phyloP scores from a whole-genome alignment of 2,329 filamentous ascomycete species.

The Ophiostoma tasmaniense region DNA sequence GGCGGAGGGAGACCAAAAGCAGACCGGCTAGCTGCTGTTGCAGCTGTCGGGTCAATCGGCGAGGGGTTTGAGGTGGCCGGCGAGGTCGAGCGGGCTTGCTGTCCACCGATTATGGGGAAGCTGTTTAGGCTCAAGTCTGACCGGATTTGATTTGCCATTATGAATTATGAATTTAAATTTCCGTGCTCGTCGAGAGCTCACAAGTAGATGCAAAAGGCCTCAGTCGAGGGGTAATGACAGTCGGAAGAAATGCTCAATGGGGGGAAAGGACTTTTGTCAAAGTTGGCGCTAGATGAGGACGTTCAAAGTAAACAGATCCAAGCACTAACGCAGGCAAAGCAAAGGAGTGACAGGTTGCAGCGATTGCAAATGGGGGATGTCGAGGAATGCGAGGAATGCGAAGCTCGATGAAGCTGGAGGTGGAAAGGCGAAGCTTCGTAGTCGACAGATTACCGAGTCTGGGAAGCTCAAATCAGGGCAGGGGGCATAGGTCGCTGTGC shows the following conservation, averaged over 20 bases:
- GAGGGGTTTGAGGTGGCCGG: slow-evolving; percentile 68
- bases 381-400: background rate
- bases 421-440: background rate
- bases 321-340: background rate
- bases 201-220: background rate
- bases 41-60: slow-evolving; percentile 61
- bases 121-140: slow-evolving; percentile 82
- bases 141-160: slow-evolving; percentile 82
- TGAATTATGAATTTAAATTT: slow-evolving; percentile 59
- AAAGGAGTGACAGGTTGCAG: background rate
- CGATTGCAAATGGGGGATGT: background rate
- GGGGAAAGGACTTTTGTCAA: background rate
- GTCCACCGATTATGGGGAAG: slow-evolving; percentile 49
- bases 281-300: background rate
- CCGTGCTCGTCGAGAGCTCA: slow-evolving; percentile 2
- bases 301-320: background rate
- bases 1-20: slow-evolving; percentile 66
- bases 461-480: slow-evolving; percentile 1
- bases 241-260: background rate
- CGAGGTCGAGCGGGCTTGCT: slow-evolving; percentile 63
- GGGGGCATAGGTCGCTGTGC: background rate
- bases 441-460: background rate
- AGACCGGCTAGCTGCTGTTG: slow-evolving; percentile 52
- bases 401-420: background rate
- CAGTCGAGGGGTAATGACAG: background rate